phyloP scores from a whole-genome alignment of 352 stramenopile genomes.

The Globisporangium paddicum region DNA sequence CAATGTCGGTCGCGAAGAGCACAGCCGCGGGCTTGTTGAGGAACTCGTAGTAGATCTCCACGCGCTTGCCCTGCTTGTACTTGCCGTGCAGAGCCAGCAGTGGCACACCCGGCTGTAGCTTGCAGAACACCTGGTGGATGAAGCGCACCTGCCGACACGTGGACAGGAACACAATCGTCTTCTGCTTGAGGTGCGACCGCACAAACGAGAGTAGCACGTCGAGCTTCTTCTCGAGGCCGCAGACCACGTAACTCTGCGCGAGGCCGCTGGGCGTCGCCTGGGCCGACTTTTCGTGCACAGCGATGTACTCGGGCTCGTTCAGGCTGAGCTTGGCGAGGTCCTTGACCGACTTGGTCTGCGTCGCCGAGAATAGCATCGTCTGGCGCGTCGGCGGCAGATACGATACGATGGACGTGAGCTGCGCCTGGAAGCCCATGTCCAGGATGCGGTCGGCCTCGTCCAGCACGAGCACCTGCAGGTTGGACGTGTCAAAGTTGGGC shows the following conservation, averaged over 20 bases:
- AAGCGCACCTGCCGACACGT: constrained; percentile 97
- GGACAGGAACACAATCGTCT: constrained; percentile 98
- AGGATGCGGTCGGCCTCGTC: constrained; percentile 99
- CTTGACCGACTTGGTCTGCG: constrained; percentile 97
- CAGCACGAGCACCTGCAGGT: constrained; percentile 96
- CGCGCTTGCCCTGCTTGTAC: constrained; percentile 97
- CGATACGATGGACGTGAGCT: constrained; percentile 96
- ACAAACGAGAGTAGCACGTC: constrained; percentile 98
- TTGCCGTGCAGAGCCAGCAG: constrained; percentile 98
- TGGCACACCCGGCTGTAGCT: constrained; percentile 95
- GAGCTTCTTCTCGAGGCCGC: constrained; percentile 94
- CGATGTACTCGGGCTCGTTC: constrained; percentile 95
- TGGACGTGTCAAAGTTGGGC: constrained; percentile 92
- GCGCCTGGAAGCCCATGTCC: constrained; percentile 98
- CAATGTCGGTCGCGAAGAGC: constrained; percentile 98
- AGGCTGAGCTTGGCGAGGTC: constrained; percentile 95
- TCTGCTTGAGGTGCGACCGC: constrained; percentile 97
- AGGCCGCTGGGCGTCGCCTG: constrained; percentile 91
- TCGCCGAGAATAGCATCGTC: constrained; percentile 97
- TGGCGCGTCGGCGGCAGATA: constrained; percentile 93
- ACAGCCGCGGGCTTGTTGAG: constrained; percentile 90
- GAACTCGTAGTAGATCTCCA: constrained; percentile 99
- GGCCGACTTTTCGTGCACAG: constrained; percentile 92
- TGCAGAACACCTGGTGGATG: constrained; percentile 94
- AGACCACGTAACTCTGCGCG: constrained; percentile 95